Conservation (phyloP, 176 grass and related monocot genomes). For the Areca catechu region DNA sequence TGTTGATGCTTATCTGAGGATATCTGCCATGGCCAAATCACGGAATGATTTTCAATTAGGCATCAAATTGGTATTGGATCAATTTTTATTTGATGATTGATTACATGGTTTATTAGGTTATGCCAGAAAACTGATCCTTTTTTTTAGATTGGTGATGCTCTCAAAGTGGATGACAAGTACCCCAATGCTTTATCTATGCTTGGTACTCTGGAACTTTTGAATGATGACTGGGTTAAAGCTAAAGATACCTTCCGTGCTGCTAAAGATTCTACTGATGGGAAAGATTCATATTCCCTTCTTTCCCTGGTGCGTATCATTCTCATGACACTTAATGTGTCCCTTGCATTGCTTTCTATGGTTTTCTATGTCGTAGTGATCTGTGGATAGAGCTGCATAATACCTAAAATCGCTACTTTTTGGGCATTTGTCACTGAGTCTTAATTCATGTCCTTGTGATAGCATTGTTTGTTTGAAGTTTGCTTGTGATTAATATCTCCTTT, state of each 20-base stretch:
- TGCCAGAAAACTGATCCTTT: slow-evolving; percentile 18
- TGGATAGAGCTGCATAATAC: too few species aligned
- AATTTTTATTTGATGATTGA: not conserved
- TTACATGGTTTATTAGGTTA: not conserved
- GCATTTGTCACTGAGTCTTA: too few species aligned
- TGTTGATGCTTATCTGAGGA: slow-evolving; percentile 84
- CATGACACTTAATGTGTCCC: not conserved
- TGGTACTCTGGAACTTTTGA: slow-evolving; percentile 74
- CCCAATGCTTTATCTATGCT: slow-evolving; percentile 84
- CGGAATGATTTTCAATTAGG: slow-evolving; percentile 66
- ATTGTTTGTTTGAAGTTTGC: too few species aligned
- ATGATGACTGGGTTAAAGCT: slow-evolving; percentile 83
- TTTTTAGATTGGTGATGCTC: slow-evolving; percentile 68
- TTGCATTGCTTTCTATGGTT: not conserved
- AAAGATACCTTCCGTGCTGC: slow-evolving; percentile 85
- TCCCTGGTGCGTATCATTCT: slow-evolving; percentile 47
- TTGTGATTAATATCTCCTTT: too few species aligned
- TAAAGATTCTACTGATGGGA: slow-evolving; percentile 73
- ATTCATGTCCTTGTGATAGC: too few species aligned
- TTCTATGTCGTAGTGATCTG: too few species aligned
- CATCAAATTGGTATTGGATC: slow-evolving; percentile 60
- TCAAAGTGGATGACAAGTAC: slow-evolving; percentile 87
- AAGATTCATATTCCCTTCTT: slow-evolving; percentile 86
- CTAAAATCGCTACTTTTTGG: too few species aligned
- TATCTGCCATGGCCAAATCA: slow-evolving; percentile 76